Base-by-base conservation (phyloP, 805 yeast species). In the Hanseniaspora thailandica region DNA sequence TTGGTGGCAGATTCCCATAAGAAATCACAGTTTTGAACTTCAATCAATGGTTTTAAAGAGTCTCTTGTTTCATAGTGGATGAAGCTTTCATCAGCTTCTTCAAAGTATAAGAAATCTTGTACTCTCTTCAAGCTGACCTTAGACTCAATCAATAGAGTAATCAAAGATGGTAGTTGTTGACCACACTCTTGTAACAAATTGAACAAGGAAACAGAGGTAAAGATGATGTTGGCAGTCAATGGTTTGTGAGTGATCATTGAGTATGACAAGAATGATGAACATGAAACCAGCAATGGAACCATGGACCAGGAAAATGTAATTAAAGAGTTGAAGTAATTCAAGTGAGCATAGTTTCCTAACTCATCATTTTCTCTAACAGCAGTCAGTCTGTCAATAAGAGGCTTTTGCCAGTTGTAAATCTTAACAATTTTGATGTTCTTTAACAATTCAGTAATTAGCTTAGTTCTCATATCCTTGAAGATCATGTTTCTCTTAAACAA, bases 331-430 rank as follows among this genome's bases (percentile, higher is more conserved):
- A 72, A 62, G 10, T 73, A 58, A 44, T 81, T 78, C 53, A 80
- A 78, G 53, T 62, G 73, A 55, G 69, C 70, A 58, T 76, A 64
- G 56, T 76, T 79, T 28, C 63, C 67, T 57, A 82, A 64, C 61
- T 82, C 87, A 57, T 74, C 67, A 51, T 74, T 72, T 58, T 82
- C 79, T 69, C 88, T 74, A 33, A 77, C 71, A 54, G 72, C 73
- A 10, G 69, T 60, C 12, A 82, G 64, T 56, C 74, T 75, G 20
- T 69, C 67, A 36, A 78, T 60, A 79, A 81, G 78, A 25, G 86
- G 82, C 30, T 68, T 67, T 62, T 82, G 88, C 84, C 86, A 82
- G 0, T 84, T 78, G 59, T 81, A 82, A 28, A 82, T 66, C 60
- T 82, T 82, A 57, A 82, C 76, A 48, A 80, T 74, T 60, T 81